Evolutionary conservation across 192 early-diverging fungal species (phyloP).

Genomic region (Obelidium mucronatum): DNA sequence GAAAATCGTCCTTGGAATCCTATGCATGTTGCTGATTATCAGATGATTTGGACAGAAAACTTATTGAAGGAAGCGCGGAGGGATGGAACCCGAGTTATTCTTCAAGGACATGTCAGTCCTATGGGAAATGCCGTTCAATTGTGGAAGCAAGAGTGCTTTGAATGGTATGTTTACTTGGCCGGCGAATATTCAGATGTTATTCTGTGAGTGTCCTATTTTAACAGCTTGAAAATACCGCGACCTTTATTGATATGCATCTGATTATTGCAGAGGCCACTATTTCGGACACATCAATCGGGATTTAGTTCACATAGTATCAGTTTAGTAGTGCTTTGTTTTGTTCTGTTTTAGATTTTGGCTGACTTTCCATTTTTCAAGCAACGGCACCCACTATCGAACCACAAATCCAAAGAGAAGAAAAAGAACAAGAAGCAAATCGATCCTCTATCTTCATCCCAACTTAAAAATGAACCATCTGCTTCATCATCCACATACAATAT

Average conservation of each 20-base stretch:
- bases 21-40: slow-evolving; percentile 43
- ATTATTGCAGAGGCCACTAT: slow-evolving; percentile 30
- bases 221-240: too few species aligned
- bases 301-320: slow-evolving; percentile 37
- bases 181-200: slow-evolving; percentile 59
- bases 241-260: neutral
- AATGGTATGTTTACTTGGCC: slow-evolving; percentile 45
- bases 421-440: neutral
- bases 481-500: too few species aligned
- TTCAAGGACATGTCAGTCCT: slow-evolving; percentile 58
- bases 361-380: neutral
- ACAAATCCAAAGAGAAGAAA: neutral
- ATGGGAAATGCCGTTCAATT: slow-evolving; percentile 26
- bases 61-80: slow-evolving; percentile 29
- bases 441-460: neutral
- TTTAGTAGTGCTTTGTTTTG: too few species aligned
- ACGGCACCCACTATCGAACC: slow-evolving; percentile 1
- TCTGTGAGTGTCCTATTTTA: slow-evolving; percentile 12
- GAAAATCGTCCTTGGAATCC: neutral
- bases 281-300: slow-evolving; percentile 62
- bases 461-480: too few species aligned
- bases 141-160: slow-evolving; percentile 42
- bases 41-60: slow-evolving; percentile 50
- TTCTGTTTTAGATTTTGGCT: too few species aligned
- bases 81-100: slow-evolving; percentile 31